Evolutionary conservation across 306 rosid species (phyloP).

Genomic region (Styphnolobium japonicum): DNA sequence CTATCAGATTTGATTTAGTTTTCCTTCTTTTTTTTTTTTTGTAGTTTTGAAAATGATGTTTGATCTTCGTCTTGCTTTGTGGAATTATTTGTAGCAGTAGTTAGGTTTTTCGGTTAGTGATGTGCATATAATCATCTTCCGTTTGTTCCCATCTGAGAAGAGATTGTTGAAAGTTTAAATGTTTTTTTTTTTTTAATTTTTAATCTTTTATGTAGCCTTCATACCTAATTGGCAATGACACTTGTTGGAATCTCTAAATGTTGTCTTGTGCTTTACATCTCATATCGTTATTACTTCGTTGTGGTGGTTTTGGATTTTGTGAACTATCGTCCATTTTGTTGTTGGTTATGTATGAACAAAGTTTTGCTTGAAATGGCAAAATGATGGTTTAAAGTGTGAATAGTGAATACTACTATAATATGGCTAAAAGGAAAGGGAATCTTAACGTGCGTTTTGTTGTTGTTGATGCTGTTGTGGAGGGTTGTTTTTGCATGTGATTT

Average conservation of each 20-base stretch:
- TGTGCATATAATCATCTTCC: slow-evolving; percentile 45
- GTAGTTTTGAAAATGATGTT: not conserved
- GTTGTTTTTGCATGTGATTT: not conserved
- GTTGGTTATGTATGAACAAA: no score
- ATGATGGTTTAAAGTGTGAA: not conserved
- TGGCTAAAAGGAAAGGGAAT: no score
- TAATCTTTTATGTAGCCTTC: not conserved
- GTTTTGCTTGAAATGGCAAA: not conserved
- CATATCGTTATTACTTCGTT: no score
- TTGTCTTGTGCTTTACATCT: not conserved
- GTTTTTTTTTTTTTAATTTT: not conserved
- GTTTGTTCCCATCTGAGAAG: not conserved
- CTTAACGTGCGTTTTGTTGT: not conserved
- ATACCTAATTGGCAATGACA: slow-evolving; percentile 4
- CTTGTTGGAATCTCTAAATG: not conserved
- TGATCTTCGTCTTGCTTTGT: not conserved
- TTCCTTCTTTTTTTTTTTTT: not conserved
- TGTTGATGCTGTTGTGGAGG: not conserved
- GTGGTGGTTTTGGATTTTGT: no score
- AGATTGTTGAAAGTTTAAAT: not conserved
- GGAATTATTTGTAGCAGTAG: slow-evolving; percentile 22
- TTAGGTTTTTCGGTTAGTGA: slow-evolving; percentile 35
- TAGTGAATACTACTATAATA: no score
- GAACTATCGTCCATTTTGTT: no score
- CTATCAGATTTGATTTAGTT: not conserved